phyloP scores from a whole-genome alignment of 2,329 filamentous ascomycete species.

The Curvularia hawaiiensis region DNA sequence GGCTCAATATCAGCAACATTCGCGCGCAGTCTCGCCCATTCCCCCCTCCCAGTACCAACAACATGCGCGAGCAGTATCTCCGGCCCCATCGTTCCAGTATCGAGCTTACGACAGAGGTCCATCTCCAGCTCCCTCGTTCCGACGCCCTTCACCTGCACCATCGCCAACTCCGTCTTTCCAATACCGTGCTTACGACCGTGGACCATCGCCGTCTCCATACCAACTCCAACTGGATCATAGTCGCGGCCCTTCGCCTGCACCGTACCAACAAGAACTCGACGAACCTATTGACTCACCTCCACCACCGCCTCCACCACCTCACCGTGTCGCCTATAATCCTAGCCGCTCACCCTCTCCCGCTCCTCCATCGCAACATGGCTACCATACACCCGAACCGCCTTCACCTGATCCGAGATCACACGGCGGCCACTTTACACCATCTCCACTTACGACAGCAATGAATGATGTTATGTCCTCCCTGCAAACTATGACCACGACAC shows the following conservation, averaged over 20 bases:
- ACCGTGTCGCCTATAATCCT: slow-evolving; percentile 62
- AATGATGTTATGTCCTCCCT: slow-evolving; percentile 97
- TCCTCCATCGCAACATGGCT: slow-evolving; percentile 47
- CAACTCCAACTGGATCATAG: not conserved
- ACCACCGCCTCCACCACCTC: slow-evolving; percentile 83
- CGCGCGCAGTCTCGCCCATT: slow-evolving; percentile 41
- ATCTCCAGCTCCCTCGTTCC: slow-evolving; percentile 41
- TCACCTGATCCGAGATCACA: slow-evolving; percentile 60
- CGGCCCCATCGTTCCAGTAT: slow-evolving; percentile 34
- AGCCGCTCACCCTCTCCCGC: slow-evolving; percentile 46
- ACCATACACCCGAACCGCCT: slow-evolving; percentile 67
- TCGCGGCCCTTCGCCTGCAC: not conserved
- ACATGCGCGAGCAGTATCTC: slow-evolving; percentile 42
- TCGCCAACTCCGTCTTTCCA: slow-evolving; percentile 46
- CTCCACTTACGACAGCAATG: slow-evolving; percentile 92
- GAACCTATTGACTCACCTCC: slow-evolving; percentile 65
- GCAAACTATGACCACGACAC: slow-evolving; percentile 76
- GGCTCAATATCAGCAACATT: slow-evolving; percentile 30
- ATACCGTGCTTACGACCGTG: slow-evolving; percentile 46
- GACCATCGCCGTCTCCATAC: slow-evolving; percentile 49
- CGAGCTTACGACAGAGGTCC: slow-evolving; percentile 31
- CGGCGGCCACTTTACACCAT: slow-evolving; percentile 69
- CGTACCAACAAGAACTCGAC: slow-evolving; percentile 20
- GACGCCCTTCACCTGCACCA: slow-evolving; percentile 30
- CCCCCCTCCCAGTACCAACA: slow-evolving; percentile 32